phyloP scores from a whole-genome alignment of 208 protist genomes.

The Trypanosoma cruzi region DNA sequence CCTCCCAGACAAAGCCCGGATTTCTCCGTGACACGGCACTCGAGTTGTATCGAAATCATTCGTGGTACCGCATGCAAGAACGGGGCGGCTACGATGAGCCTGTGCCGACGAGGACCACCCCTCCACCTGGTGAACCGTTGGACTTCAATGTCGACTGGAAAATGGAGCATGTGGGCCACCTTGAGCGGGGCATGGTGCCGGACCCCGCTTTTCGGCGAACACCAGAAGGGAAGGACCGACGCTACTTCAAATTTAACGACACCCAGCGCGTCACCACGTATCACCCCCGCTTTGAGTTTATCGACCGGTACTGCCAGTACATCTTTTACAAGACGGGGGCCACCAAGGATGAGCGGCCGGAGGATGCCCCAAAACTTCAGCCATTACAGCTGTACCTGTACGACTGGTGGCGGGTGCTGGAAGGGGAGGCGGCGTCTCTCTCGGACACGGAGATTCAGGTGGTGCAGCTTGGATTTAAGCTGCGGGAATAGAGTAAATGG shows the following conservation, averaged over 20 bases:
- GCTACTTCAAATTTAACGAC: constrained; percentile 71
- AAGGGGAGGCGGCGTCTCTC: constrained; percentile 43
- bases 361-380: constrained; percentile 30
- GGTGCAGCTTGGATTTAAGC: constrained; percentile 58
- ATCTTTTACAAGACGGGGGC: constrained; percentile 73
- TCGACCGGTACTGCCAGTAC: constrained; percentile 88
- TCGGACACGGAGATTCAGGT: constrained; percentile 86
- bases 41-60: constrained; percentile 58
- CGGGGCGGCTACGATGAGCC: constrained; percentile 74
- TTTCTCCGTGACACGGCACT: constrained; percentile 70
- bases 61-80: constrained; percentile 62
- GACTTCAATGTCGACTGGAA: constrained; percentile 77
- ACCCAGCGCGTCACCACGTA: constrained; percentile 57
- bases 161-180: constrained; percentile 34
- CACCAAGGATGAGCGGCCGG: constrained; percentile 41
- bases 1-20: constrained; percentile 37
- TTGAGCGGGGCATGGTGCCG: constrained; percentile 33
- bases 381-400: constrained; percentile 50
- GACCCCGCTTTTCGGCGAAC: constrained; percentile 58
- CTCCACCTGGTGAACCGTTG: constrained; percentile 21
- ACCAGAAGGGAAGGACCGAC: constrained; percentile 34
- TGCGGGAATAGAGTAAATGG: constrained; percentile 1
- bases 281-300: constrained; percentile 78
- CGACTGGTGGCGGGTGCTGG: constrained; percentile 68
- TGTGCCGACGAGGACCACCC: constrained; percentile 19